These are phyloP conservation scores for Nissolia schottii DNA, from an alignment of 306 rosid genomes.

Conservation along the genomic window DNA sequence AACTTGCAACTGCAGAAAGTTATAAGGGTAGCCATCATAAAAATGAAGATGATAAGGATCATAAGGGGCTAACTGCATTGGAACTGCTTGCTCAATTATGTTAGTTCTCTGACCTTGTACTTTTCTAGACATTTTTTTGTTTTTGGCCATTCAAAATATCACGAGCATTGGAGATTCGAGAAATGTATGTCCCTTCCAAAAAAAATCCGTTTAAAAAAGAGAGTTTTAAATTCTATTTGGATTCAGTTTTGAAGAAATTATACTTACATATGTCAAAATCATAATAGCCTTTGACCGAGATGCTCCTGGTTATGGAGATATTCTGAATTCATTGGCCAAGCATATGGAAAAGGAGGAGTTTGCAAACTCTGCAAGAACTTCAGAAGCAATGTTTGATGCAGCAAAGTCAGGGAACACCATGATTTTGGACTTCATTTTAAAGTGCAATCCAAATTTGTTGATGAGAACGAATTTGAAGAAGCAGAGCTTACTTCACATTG, in stretches of 20 bases:
- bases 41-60: too few relatives aligned
- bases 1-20: not conserved
- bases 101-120: not conserved
- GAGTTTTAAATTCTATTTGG: not conserved
- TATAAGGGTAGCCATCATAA: too few relatives aligned
- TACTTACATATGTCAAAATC: not conserved
- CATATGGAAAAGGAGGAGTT: not conserved
- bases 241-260: too few relatives aligned
- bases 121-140: not conserved
- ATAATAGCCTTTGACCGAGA: not conserved
- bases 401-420: not conserved
- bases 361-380: not conserved
- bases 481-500: not conserved
- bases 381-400: not conserved
- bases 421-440: not conserved
- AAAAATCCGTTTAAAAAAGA: not conserved
- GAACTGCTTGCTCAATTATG: not conserved
- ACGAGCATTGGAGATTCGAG: not conserved
- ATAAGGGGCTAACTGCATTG: not conserved
- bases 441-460: not conserved
- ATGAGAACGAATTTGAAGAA: not conserved
- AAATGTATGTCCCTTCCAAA: too few relatives aligned
- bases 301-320: not conserved
- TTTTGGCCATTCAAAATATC: not conserved
- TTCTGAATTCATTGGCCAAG: not conserved